These are phyloP conservation scores for Yarrowia phangngaensis DNA, from an alignment of 805 yeast species.

Conservation along the genomic window DNA sequence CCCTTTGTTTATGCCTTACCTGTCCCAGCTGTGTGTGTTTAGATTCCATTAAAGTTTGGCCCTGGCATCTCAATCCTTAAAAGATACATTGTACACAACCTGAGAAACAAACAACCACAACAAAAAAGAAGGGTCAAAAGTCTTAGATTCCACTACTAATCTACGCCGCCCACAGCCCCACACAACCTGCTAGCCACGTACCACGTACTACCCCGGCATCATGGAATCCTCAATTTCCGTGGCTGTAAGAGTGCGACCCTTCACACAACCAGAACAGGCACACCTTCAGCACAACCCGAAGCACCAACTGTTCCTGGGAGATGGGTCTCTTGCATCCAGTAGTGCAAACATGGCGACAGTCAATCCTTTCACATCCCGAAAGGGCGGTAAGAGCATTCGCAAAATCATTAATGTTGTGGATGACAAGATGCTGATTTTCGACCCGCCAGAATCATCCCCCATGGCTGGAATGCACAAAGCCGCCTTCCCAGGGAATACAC, in stretches of 20 bases:
- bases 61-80: background rate
- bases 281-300: constrained; percentile 45
- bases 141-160: too few relatives aligned
- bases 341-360: constrained; percentile 28
- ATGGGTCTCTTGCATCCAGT: constrained; percentile 47
- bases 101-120: background rate
- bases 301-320: constrained; percentile 49
- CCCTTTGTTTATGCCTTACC: too few relatives aligned
- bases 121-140: too few relatives aligned
- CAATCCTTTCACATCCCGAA: constrained; percentile 30
- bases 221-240: constrained; percentile 23
- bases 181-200: background rate
- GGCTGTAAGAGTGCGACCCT: constrained; percentile 70
- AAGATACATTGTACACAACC: constrained; percentile 1
- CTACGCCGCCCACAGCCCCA: too few relatives aligned
- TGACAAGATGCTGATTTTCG: constrained; percentile 80
- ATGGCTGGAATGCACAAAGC: constrained; percentile 48
- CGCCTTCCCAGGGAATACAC: constrained; percentile 38
- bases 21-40: background rate
- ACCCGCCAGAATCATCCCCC: constrained; percentile 74
- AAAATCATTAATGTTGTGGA: constrained; percentile 76
- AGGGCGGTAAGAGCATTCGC: constrained; percentile 48
- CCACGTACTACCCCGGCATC: background rate
- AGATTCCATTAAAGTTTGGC: background rate
- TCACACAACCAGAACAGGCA: constrained; percentile 55